These are phyloP conservation scores for Pulicaria dysenterica DNA, from an alignment of 129 eudicot genomes.

Conservation along the genomic window DNA sequence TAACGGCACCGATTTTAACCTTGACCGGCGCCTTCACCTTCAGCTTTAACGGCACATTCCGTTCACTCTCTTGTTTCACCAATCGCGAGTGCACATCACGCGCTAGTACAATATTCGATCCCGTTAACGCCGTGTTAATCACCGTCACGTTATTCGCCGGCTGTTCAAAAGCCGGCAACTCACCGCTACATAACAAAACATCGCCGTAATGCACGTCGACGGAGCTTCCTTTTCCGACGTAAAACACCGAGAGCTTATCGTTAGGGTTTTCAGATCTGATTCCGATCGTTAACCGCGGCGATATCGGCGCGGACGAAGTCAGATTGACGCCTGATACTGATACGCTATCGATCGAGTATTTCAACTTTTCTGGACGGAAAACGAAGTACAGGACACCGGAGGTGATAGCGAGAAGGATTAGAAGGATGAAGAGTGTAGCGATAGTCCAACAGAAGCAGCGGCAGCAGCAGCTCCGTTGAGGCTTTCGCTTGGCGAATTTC, in stretches of 20 bases:
- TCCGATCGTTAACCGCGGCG: slow-evolving; percentile 55
- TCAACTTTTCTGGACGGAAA: slow-evolving; percentile 61
- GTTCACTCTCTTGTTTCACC: slow-evolving; percentile 36
- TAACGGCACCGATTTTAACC: slow-evolving; percentile 63
- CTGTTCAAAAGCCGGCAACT: slow-evolving; percentile 61
- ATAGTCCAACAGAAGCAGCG: slow-evolving; percentile 55
- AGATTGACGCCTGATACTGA: slow-evolving; percentile 52
- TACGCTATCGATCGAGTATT: slow-evolving; percentile 49
- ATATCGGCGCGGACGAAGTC: slow-evolving; percentile 45
- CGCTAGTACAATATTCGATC: slow-evolving; percentile 48
- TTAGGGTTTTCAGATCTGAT: slow-evolving; percentile 60
- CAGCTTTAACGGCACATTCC: slow-evolving; percentile 59
- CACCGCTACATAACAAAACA: slow-evolving; percentile 55
- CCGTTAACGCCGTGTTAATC: slow-evolving; percentile 52
- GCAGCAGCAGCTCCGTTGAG: slow-evolving; percentile 51
- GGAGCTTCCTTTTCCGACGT: slow-evolving; percentile 46
- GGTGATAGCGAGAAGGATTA: slow-evolving; percentile 44
- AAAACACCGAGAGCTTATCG: slow-evolving; percentile 58
- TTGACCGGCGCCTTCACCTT: slow-evolving; percentile 58
- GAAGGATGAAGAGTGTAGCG: slow-evolving; percentile 37
- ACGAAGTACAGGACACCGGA: slow-evolving; percentile 59
- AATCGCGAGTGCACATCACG: slow-evolving; percentile 49
- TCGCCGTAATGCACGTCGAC: slow-evolving; percentile 48
- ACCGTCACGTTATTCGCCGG: slow-evolving; percentile 63
- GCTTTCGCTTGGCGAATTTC: slow-evolving; percentile 36